Evolutionary conservation across 2,329 filamentous ascomycete genomes (phyloP).

Genomic region (Microcera coccophila): DNA sequence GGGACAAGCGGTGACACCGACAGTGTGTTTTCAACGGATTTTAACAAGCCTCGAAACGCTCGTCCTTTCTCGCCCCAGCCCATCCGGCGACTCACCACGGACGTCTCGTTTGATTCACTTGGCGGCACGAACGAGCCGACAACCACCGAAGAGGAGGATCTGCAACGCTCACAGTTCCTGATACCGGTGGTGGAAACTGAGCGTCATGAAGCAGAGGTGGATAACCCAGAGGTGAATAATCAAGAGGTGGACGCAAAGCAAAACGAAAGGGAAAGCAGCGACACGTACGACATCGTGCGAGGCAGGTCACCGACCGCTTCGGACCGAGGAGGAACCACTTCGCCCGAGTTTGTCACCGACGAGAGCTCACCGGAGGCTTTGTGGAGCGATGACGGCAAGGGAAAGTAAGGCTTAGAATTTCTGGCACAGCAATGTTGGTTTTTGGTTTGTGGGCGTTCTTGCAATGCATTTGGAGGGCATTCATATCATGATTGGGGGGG

Average conservation of each 20-base stretch:
- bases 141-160: conserved; percentile 14
- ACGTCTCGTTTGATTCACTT: conserved; percentile 39
- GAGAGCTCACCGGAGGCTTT: conserved; percentile 27
- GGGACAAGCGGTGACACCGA: conserved; percentile 40
- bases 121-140: conserved; percentile 21
- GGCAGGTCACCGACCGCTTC: conserved; percentile 16
- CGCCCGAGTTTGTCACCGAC: conserved; percentile 26
- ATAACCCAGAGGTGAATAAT: conserved; percentile 9
- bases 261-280: conserved; percentile 6
- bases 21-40: conserved; percentile 51
- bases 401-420: conserved; percentile 2
- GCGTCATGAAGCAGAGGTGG: conserved; percentile 9
- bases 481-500: conserved; percentile 12
- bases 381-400: conserved; percentile 18
- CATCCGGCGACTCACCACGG: conserved; percentile 39
- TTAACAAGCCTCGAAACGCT: conserved; percentile 51
- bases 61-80: conserved; percentile 60
- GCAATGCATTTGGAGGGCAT: conserved; percentile 11
- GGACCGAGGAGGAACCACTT: conserved; percentile 15
- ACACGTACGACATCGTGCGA: conserved; percentile 13
- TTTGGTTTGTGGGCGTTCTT: conserved; percentile 20
- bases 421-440: background rate
- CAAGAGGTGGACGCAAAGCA: conserved; percentile 1
- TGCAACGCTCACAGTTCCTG: conserved; percentile 17
- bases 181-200: conserved; percentile 22